Conservation (phyloP, 345 rosid species). For the Acer campestre region DNA sequence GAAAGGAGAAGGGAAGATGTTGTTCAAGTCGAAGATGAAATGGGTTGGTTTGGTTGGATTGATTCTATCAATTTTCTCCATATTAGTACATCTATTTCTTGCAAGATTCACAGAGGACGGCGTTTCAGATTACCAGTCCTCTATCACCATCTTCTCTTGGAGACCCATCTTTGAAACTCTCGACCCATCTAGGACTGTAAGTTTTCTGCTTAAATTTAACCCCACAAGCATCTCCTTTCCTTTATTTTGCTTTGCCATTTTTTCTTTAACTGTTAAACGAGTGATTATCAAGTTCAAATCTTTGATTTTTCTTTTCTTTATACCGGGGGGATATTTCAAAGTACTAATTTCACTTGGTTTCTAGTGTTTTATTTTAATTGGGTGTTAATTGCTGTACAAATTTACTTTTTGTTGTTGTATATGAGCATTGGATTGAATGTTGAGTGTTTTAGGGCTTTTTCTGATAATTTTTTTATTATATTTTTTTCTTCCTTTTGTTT, state of each 20-base stretch:
- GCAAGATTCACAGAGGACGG: slow-evolving; percentile 80
- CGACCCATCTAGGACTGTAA: slow-evolving; percentile 53
- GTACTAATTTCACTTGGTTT: slow-evolving; percentile 13
- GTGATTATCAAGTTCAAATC: slow-evolving; percentile 7
- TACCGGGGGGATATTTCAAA: neutral
- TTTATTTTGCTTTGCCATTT: too few species aligned
- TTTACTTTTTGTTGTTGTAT: too few species aligned
- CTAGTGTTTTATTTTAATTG: neutral
- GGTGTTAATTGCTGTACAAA: too few species aligned
- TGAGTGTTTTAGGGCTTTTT: neutral
- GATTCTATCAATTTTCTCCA: slow-evolving; percentile 70
- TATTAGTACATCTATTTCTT: slow-evolving; percentile 76
- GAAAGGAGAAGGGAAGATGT: slow-evolving; percentile 83
- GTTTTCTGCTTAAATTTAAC: slow-evolving; percentile 5
- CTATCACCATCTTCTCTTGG: slow-evolving; percentile 94
- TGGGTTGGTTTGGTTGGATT: slow-evolving; percentile 87
- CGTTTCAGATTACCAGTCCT: slow-evolving; percentile 76
- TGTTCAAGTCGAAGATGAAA: slow-evolving; percentile 78
- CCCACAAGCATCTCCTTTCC: too few species aligned
- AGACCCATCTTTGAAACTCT: slow-evolving; percentile 79
- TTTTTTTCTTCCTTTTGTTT: too few species aligned
- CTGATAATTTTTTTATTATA: too few species aligned
- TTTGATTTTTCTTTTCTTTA: neutral
- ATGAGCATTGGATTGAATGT: neutral
- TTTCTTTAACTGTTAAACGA: slow-evolving; percentile 19